phyloP scores from a whole-genome alignment of 1,139 yeast genomes.

The Sugiyamaella sp. region DNA sequence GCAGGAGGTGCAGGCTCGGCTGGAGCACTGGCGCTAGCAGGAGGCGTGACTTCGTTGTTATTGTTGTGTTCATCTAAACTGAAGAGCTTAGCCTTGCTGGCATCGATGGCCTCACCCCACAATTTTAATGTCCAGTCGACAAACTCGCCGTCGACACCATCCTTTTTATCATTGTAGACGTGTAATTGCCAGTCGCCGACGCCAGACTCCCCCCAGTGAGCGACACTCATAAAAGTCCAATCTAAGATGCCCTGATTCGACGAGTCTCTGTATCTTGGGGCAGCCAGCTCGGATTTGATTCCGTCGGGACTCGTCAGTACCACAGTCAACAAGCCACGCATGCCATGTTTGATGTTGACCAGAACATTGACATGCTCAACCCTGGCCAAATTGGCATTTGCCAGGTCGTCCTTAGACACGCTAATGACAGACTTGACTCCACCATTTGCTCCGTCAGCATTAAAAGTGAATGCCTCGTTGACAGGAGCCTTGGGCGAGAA shows the following conservation, averaged over 20 bases:
- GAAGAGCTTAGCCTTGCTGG: constrained; percentile 56
- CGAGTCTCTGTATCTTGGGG: constrained; percentile 63
- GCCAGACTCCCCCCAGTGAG: constrained; percentile 94
- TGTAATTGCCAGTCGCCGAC: constrained; percentile 80
- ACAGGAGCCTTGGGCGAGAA: constrained; percentile 52
- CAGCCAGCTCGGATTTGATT: constrained; percentile 71
- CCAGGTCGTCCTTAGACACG: constrained; percentile 55
- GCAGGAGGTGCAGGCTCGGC: constrained; percentile 1
- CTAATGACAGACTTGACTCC: constrained; percentile 49
- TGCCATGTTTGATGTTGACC: constrained; percentile 64
- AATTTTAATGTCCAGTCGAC: constrained; percentile 74
- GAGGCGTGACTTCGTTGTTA: constrained; percentile 23
- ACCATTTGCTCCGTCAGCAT: constrained; percentile 32
- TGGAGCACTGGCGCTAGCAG: constrained; percentile 19
- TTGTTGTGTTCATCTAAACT: constrained; percentile 38
- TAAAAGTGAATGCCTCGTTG: constrained; percentile 30
- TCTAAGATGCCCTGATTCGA: constrained; percentile 62
- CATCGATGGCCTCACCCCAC: constrained; percentile 79
- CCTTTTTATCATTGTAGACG: constrained; percentile 53
- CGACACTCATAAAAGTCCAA: constrained; percentile 98
- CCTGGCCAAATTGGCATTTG: constrained; percentile 61
- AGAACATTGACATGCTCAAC: constrained; percentile 87
- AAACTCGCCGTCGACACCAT: constrained; percentile 50
- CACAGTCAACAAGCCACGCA: constrained; percentile 72
- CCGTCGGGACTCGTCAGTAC: constrained; percentile 77